Base-by-base conservation (phyloP, 2,329 filamentous ascomycete genomes). In the Trichoderma sp. region DNA sequence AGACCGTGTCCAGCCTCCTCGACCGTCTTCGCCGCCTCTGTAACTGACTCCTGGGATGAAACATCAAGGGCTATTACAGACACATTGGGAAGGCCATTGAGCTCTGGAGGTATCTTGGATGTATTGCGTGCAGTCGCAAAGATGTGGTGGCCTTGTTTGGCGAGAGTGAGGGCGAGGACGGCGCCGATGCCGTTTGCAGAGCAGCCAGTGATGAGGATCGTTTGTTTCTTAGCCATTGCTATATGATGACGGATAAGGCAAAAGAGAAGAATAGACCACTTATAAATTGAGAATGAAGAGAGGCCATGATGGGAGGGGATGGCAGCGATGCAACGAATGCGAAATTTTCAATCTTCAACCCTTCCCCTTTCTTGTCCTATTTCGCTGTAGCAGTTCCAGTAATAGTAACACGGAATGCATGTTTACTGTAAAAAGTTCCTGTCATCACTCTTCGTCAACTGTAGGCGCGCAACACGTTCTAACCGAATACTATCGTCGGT, bases 21-120 rank as follows among this genome's bases (percentile, higher is more conserved):
- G 4, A 73, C 67, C 10, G n/a, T 35, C 12, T 66, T 64, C 13
- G 69, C 69, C 15, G 70, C 70, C 19, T 70, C 70, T 1, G 66
- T 70, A 35, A 79, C 73, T 19, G 73, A 75, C 4, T 70, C 67
- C 1, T 45, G 27, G 7, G 70, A 72, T 2, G 73, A 75, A 3
- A 79, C 76, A 29, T 80, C 78, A 3, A 80, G 72, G 1, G 69
- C 25, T 9, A 79, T 68, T 8, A 72, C 68, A 7, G 73, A 72
- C 6, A 77, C 65, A 15, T 68, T 72, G 5, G 72, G 64, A 34
- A 74, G 69, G 2, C 65, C 57, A 8, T 64, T 52, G 17, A 76
- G 71, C 10, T 72, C 70, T 27, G 67, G 63, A 17, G 65, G 64
- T 35, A 77, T 72, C 37, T 78, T 76, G 60, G 75, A 71, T 2